phyloP scores from a whole-genome alignment of 805 yeast species.

The Zygosaccharomyces lentus region DNA sequence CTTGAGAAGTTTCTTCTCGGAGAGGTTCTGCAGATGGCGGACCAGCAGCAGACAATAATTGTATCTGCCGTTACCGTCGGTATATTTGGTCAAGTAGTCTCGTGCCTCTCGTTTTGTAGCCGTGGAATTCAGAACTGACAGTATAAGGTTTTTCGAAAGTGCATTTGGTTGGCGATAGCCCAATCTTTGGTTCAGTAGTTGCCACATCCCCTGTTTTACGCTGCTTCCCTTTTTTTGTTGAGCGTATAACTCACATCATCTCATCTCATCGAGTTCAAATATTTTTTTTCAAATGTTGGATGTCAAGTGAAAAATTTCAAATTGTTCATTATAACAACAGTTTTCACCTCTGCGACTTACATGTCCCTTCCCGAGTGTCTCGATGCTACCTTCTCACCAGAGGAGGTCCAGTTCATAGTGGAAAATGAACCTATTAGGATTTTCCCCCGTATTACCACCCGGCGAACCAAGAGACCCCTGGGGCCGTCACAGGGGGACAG shows the following conservation, averaged over 20 bases:
- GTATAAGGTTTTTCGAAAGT: constrained; percentile 56
- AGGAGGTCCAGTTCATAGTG: constrained; percentile 78
- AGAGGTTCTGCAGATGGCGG: constrained; percentile 20
- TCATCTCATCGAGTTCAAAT: neutral
- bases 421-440: constrained; percentile 73
- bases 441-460: constrained; percentile 58
- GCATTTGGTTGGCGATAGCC: constrained; percentile 27
- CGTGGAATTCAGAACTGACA: constrained; percentile 80
- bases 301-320: constrained; percentile 1
- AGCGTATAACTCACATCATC: neutral
- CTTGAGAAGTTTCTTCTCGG: constrained; percentile 11
- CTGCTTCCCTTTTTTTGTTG: neutral
- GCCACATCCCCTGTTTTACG: constrained; percentile 19
- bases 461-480: constrained; percentile 15
- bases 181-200: constrained; percentile 10
- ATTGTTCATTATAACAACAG: neutral
- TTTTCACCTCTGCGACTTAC: neutral
- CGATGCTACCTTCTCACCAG: constrained; percentile 58
- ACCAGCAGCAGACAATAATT: constrained; percentile 31
- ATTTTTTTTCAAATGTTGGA: constrained; percentile 1
- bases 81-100: constrained; percentile 70
- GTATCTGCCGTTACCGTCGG: constrained; percentile 20
- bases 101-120: constrained; percentile 92
- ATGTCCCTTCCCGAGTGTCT: constrained; percentile 64
- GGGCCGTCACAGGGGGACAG: constrained; percentile 1